phyloP scores from a whole-genome alignment of 768 basidiomycete species.

The Tylopilus subfusipes region DNA sequence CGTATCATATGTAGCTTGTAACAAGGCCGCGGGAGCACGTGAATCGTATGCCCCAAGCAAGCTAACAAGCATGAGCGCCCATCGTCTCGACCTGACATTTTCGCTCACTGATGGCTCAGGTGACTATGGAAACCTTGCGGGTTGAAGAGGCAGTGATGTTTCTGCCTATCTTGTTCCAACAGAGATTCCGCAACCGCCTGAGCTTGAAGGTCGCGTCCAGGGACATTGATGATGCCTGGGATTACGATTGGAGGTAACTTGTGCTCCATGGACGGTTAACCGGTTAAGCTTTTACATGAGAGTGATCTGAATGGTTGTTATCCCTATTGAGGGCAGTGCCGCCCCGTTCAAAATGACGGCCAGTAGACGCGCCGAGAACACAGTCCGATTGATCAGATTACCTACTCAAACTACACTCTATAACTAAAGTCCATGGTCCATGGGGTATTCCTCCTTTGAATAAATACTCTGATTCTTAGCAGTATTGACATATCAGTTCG shows the following conservation, averaged over 20 bases:
- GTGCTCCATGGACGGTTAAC: background rate
- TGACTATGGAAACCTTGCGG: conserved; percentile 52
- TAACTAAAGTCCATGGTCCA: background rate
- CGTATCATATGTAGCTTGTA: conserved; percentile 48
- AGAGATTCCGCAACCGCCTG: conserved; percentile 43
- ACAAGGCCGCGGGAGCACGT: conserved; percentile 42
- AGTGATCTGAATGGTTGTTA: background rate
- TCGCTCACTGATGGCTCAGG: conserved; percentile 53
- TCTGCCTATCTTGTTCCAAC: conserved; percentile 44
- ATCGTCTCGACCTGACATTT: background rate
- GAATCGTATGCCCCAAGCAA: conserved; percentile 55
- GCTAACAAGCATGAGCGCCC: conserved; percentile 27
- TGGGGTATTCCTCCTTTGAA: background rate
- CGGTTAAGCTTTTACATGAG: no score
- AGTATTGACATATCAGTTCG: conserved; percentile 7
- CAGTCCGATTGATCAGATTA: background rate
- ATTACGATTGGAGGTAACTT: conserved; percentile 19
- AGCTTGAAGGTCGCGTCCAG: conserved; percentile 43
- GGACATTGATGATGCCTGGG: conserved; percentile 44
- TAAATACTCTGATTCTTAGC: background rate
- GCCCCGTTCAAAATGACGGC: no score
- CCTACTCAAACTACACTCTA: background rate
- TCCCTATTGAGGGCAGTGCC: background rate
- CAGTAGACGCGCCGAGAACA: no score
- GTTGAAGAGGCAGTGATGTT: conserved; percentile 50